These are phyloP conservation scores for Penicillium corylophilum DNA, from an alignment of 2,329 filamentous ascomycete species.

Conservation along the genomic window DNA sequence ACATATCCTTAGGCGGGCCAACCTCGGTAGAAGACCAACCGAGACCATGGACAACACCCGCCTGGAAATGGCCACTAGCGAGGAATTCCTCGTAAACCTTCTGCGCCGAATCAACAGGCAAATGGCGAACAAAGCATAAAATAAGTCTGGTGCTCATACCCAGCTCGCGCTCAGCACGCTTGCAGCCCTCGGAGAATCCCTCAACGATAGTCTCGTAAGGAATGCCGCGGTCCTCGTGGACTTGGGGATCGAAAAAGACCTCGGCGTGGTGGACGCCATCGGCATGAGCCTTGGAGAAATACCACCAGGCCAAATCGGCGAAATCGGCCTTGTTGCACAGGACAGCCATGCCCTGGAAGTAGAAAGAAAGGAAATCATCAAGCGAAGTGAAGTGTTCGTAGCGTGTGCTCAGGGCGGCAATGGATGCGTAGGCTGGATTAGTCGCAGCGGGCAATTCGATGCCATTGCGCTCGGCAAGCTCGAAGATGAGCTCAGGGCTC, in stretches of 20 bases:
- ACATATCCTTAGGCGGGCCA: conserved; percentile 57
- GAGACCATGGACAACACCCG: conserved; percentile 60
- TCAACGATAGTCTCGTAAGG: conserved; percentile 62
- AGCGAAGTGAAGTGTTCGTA: conserved; percentile 69
- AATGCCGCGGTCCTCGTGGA: conserved; percentile 65
- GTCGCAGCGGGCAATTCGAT: conserved; percentile 57
- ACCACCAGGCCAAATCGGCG: conserved; percentile 68
- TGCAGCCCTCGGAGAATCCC: conserved; percentile 62
- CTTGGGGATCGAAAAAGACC: conserved; percentile 79
- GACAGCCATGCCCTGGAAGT: conserved; percentile 73
- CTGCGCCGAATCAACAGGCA: conserved; percentile 60
- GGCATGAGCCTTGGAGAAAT: conserved; percentile 63
- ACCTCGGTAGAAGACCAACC: conserved; percentile 66
- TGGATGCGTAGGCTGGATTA: conserved; percentile 64
- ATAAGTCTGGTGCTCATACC: conserved; percentile 66
- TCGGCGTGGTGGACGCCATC: conserved; percentile 72
- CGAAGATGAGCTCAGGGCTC: conserved; percentile 67
- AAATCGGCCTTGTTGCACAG: conserved; percentile 67
- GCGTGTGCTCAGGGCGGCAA: conserved; percentile 58
- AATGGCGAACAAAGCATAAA: conserved; percentile 70
- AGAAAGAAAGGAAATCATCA: conserved; percentile 75
- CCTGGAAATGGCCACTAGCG: conserved; percentile 39
- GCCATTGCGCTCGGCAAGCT: conserved; percentile 65
- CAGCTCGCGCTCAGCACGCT: conserved; percentile 61
- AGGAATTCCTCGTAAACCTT: conserved; percentile 43